Conservation (phyloP, 345 rosid species). For the Linum usitatissimum region DNA sequence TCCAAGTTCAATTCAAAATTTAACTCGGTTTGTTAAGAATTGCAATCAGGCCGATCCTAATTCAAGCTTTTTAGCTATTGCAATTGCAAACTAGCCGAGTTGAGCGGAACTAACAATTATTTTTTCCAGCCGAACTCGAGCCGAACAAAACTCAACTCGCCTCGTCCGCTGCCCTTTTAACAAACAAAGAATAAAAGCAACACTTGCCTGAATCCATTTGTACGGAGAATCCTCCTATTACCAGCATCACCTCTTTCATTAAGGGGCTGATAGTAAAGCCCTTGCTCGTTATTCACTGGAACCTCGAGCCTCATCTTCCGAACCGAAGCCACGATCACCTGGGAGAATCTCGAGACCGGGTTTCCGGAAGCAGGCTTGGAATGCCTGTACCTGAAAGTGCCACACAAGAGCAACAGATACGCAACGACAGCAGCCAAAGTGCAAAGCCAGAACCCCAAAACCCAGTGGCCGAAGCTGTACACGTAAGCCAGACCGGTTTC, state of each 20-base stretch:
- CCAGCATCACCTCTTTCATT: no score
- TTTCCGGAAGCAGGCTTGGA: constrained; percentile 25
- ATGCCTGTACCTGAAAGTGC: constrained; percentile 18
- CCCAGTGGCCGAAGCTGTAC: constrained; percentile 27
- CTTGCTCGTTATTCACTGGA: constrained; percentile 11
- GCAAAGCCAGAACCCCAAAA: constrained; percentile 27
- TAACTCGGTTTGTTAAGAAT: no score
- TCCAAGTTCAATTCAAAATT: no score
- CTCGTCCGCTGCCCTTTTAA: no score
- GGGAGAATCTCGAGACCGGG: constrained; percentile 21
- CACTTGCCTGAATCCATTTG: constrained; percentile 23
- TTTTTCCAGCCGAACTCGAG: no score
- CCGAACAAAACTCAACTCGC: no score
- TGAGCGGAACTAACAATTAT: no score
- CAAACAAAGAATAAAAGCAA: no score
- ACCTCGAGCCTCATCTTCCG: constrained; percentile 19
- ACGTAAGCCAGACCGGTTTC: constrained; percentile 28
- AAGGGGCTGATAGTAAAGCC: constrained; percentile 1
- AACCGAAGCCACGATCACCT: constrained; percentile 25
- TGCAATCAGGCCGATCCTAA: no score
- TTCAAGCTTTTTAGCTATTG: no score
- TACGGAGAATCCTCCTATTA: constrained; percentile 14
- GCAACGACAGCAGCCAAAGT: constrained; percentile 11
- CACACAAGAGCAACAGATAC: constrained; percentile 16
- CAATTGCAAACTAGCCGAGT: no score